phyloP scores from a whole-genome alignment of 2,329 filamentous ascomycete genomes.

The Scolecobasidium constrictum region DNA sequence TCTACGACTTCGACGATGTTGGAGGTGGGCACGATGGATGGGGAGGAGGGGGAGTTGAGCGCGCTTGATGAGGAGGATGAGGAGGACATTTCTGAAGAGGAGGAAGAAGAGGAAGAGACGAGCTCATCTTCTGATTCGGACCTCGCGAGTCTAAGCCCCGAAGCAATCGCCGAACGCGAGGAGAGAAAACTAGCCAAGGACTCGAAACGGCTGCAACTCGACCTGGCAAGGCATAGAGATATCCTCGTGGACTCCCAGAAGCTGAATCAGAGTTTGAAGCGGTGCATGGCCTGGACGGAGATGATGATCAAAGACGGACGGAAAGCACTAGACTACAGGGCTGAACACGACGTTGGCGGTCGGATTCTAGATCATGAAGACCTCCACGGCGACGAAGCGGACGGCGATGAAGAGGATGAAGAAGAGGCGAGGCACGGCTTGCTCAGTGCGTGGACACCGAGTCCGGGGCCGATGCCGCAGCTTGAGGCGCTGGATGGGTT shows the following conservation, averaged over 20 bases:
- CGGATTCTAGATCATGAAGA: conserved; percentile 66
- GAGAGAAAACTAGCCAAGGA: conserved; percentile 56
- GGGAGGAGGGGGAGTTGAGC: conserved; percentile 30
- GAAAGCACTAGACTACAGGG: conserved; percentile 70
- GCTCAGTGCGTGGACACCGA: conserved; percentile 5
- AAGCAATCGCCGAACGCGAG: conserved; percentile 29
- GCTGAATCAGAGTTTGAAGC: conserved; percentile 87
- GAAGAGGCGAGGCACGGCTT: conserved; percentile 3
- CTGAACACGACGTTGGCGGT: conserved; percentile 72
- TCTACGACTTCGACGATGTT: not conserved
- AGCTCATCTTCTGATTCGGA: conserved; percentile 24
- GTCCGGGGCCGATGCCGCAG: not conserved
- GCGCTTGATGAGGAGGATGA: conserved; percentile 23
- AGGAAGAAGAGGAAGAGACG: conserved; percentile 35
- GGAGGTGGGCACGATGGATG: conserved; percentile 18
- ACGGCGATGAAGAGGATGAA: conserved; percentile 3
- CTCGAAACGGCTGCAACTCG: conserved; percentile 71
- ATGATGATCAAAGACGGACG: conserved; percentile 80
- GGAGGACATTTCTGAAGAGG: conserved; percentile 25
- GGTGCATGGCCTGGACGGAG: conserved; percentile 83
- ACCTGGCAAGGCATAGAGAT: conserved; percentile 81
- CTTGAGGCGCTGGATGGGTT: not conserved
- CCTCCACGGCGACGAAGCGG: conserved; percentile 14
- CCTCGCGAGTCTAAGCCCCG: conserved; percentile 19
- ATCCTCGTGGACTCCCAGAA: conserved; percentile 83